Conservation (phyloP, 352 stramenopile species). For the Pythium coloratum region DNA sequence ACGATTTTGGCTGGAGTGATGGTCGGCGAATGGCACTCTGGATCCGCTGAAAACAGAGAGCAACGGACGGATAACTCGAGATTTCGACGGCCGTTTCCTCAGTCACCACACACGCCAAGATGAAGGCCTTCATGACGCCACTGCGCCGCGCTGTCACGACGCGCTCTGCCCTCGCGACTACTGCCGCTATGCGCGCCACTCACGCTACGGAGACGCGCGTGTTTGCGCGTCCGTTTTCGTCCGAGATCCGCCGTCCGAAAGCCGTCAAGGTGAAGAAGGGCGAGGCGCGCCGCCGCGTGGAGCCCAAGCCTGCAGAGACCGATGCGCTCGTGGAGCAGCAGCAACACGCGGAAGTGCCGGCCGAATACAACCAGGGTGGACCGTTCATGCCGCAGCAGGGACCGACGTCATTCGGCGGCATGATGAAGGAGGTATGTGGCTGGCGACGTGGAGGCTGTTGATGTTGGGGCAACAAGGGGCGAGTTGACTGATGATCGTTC, state of each 20-base stretch:
- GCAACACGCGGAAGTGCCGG: constrained; percentile 21
- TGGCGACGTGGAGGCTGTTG: too few species aligned
- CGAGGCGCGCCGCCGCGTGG: constrained; percentile 52
- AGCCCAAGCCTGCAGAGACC: constrained; percentile 34
- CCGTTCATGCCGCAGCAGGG: constrained; percentile 19
- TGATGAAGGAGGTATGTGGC: constrained; percentile 57
- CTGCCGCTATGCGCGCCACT: background rate
- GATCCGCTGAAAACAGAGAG: background rate
- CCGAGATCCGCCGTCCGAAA: constrained; percentile 51
- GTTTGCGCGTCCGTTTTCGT: constrained; percentile 35
- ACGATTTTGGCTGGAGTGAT: background rate
- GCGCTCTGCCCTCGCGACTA: background rate
- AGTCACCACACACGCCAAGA: constrained; percentile 1
- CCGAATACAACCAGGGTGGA: constrained; percentile 34
- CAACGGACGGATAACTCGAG: background rate
- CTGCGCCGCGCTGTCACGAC: constrained; percentile 13
- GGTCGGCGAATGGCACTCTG: background rate
- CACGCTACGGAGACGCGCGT: background rate
- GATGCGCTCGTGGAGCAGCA: constrained; percentile 44
- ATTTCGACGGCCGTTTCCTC: background rate
- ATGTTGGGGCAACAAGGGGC: too few species aligned
- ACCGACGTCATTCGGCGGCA: constrained; percentile 57
- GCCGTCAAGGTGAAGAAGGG: constrained; percentile 73
- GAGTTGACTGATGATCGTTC: background rate
- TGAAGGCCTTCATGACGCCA: constrained; percentile 4